Conservation (phyloP, 257 asterid genomes). For the Ehretia macrophylla region DNA sequence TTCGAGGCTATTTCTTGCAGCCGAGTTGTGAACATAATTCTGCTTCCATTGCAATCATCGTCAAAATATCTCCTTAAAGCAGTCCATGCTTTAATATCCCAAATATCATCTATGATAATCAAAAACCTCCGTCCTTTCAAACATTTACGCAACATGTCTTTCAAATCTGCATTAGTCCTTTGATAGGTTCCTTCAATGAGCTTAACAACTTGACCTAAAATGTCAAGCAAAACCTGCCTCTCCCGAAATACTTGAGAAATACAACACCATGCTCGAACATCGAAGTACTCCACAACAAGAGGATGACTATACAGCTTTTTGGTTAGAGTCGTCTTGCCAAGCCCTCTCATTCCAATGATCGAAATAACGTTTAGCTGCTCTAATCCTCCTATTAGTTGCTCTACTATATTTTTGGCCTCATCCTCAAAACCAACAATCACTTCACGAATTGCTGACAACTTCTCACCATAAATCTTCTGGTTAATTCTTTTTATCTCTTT, state of each 20-base stretch:
- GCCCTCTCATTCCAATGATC: slow-evolving; percentile 8
- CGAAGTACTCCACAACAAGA: neutral
- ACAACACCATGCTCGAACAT: neutral
- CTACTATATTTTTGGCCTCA: neutral
- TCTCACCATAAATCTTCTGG: neutral
- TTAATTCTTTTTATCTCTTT: neutral
- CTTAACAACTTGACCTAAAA: neutral
- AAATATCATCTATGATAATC: neutral
- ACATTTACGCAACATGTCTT: neutral
- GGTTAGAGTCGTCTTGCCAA: slow-evolving; percentile 4
- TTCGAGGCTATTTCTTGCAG: neutral
- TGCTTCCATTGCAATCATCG: neutral
- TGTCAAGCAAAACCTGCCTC: neutral
- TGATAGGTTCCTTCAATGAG: neutral
- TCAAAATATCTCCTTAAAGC: neutral
- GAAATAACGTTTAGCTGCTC: neutral
- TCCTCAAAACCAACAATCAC: slow-evolving; percentile 7
- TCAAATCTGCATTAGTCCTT: neutral
- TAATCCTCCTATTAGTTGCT: neutral
- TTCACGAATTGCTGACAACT: neutral
- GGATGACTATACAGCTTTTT: neutral
- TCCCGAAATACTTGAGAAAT: neutral
- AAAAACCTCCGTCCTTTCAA: neutral
- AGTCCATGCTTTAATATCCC: neutral
- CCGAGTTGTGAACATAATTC: neutral